Conservation (phyloP, 306 rosid species). For the Cajanus cajan region DNA sequence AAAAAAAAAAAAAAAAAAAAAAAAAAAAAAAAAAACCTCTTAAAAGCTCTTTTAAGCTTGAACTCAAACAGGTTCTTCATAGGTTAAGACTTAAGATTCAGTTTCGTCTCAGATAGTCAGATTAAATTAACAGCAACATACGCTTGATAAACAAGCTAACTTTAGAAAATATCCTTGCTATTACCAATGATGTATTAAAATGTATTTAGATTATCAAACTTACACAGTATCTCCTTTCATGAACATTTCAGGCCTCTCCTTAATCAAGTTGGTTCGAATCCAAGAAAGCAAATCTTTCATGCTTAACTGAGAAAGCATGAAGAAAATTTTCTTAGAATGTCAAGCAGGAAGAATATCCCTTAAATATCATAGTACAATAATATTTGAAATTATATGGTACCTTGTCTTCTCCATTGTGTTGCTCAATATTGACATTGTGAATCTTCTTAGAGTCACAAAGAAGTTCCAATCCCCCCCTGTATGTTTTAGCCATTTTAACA, state of each 20-base stretch:
- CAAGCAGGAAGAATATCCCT: background rate
- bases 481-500: constrained; percentile 27
- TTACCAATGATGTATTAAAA: constrained; percentile 2
- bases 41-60: too few species aligned
- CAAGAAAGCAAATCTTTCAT: constrained; percentile 90
- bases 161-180: background rate
- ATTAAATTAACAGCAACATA: background rate
- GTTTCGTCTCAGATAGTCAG: background rate
- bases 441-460: constrained; percentile 89
- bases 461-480: constrained; percentile 93
- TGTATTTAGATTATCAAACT: constrained; percentile 34
- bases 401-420: constrained; percentile 56
- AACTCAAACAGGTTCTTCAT: too few species aligned
- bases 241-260: constrained; percentile 98
- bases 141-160: background rate
- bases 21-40: too few species aligned
- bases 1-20: too few species aligned
- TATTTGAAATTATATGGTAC: constrained; percentile 27
- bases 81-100: background rate
- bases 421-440: constrained; percentile 65
- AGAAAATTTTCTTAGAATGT: constrained; percentile 1
- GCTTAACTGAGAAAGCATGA: constrained; percentile 50
- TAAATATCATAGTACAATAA: background rate
- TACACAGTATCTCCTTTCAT: constrained; percentile 96
- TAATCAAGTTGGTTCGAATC: constrained; percentile 80